These are phyloP conservation scores for Fusarium austroafricanum DNA, from an alignment of 2,329 filamentous ascomycete genomes.

Conservation along the genomic window DNA sequence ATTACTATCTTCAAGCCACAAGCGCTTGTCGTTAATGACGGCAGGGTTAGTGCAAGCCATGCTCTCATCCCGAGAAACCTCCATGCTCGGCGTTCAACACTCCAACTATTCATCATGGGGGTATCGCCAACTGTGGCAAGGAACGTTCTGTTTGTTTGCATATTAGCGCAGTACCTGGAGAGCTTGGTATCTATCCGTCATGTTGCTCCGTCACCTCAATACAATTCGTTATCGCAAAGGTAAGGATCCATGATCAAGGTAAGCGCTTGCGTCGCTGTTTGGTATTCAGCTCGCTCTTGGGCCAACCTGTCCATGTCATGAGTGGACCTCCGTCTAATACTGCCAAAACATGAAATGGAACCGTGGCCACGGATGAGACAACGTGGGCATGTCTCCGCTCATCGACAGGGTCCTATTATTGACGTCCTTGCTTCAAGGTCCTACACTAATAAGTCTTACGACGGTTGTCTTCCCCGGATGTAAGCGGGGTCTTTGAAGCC, in stretches of 20 bases:
- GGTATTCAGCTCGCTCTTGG: constrained; percentile 12
- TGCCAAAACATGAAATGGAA: neutral
- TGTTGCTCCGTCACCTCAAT: neutral
- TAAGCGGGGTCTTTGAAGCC: neutral
- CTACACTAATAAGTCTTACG: neutral
- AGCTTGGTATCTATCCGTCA: constrained; percentile 69
- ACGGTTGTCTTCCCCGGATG: neutral
- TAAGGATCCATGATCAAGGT: constrained; percentile 67
- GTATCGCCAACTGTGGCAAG: constrained; percentile 76
- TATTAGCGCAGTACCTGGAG: constrained; percentile 62
- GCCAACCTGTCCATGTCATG: constrained; percentile 41
- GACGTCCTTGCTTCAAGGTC: neutral
- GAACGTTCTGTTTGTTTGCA: constrained; percentile 65
- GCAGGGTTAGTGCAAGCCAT: constrained; percentile 46
- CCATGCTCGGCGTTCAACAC: constrained; percentile 42
- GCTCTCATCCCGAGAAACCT: constrained; percentile 37
- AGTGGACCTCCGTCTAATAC: neutral
- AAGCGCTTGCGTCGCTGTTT: constrained; percentile 46
- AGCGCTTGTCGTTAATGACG: constrained; percentile 59
- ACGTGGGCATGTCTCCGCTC: neutral
- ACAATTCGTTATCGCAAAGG: constrained; percentile 61
- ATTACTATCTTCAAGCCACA: constrained; percentile 37
- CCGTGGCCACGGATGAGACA: neutral
- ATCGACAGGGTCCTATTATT: neutral
- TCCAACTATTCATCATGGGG: constrained; percentile 58